Evolutionary conservation across 768 basidiomycete species (phyloP), one percentile per base, ranked within the genome.

Genomic region (Coprinellus micaceus): DNA sequence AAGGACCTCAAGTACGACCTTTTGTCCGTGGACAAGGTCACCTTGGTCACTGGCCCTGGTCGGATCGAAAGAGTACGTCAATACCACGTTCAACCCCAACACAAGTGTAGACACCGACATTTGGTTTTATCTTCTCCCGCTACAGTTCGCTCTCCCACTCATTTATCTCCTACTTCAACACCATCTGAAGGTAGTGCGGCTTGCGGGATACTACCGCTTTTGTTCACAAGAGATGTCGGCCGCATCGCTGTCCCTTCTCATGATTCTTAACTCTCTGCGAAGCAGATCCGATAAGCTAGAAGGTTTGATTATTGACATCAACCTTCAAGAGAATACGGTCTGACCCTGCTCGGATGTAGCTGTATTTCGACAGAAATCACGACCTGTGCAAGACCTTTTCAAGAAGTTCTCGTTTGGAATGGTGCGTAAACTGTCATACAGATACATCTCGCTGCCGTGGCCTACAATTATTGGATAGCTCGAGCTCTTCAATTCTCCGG

Each of bases 341-440:
- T 17, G 36, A 9, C 36, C 17, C 17, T 9, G 9, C 36, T 37
- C 11, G 22, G 15, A 5, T 43, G 47, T 30, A 71, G 72, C 72
- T 4, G 61, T 73, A 1, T 72, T 71, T 58, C 71, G 69, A 36
- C 69, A 73, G 52, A 71, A 66, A 0, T 63, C 71, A 24, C 58
- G 66, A 3, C 69, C 72, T 49, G 64, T 71, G 2, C 63, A 68
- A 54, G 58, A 65, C n/a, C 66, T 63, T 10, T 61, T 74, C 9
- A 66, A 67, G 9, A 74, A 72, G 39, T 70, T 71, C 36, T 71
- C 73, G 2, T 74, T 74, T 53, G 73, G 73, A 7, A 67, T 74
- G 45, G 73, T 73, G 37, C 45, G 69, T 57, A 30, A 11, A 39
- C 22, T 15, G 22, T 33, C 48, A 15, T 30, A 22, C 4, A 24